A percentile compares a stretch with the other conserved stretches of the same genome.
Evolutionary conservation across 1,284 basidiomycete genomes (phyloP).

Genomic region (Heliocybe sulcata): DNA sequence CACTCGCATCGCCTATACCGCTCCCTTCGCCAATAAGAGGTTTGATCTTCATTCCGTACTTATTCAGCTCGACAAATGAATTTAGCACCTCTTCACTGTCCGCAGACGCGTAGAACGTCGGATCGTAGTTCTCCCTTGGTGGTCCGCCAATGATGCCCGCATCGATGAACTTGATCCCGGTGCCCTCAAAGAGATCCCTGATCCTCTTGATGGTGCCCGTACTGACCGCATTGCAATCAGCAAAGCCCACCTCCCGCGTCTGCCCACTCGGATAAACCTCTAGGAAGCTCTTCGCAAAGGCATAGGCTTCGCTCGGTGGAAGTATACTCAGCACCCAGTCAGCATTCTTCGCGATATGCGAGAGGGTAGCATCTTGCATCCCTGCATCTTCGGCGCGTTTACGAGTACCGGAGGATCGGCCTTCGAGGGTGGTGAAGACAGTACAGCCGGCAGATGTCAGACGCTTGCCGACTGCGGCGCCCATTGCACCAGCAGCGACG

Average conservation of each 20-base stretch:
- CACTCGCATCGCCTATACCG: slow-evolving; percentile 50
- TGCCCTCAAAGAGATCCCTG: slow-evolving; percentile 32
- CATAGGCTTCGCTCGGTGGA: slow-evolving; percentile 44
- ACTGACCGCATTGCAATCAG: slow-evolving; percentile 56
- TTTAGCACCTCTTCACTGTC: slow-evolving; percentile 32
- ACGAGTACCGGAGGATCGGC: slow-evolving; percentile 39
- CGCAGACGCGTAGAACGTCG: slow-evolving; percentile 48
- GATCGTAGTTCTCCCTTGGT: slow-evolving; percentile 38
- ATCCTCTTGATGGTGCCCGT: slow-evolving; percentile 43
- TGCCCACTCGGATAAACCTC: slow-evolving; percentile 17
- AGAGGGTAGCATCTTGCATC: slow-evolving; percentile 39
- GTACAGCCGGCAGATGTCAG: slow-evolving; percentile 34
- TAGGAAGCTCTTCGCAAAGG: slow-evolving; percentile 38
- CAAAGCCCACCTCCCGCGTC: slow-evolving; percentile 28
- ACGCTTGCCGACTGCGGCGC: slow-evolving; percentile 34
- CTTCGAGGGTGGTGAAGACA: slow-evolving; percentile 43
- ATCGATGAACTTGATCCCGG: slow-evolving; percentile 40
- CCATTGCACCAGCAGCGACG: slow-evolving; percentile 37
- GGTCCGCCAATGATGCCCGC: slow-evolving; percentile 54
- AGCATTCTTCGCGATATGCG: slow-evolving; percentile 34
- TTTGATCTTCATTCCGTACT: slow-evolving; percentile 39
- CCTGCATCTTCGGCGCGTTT: slow-evolving; percentile 43
- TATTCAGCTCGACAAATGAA: slow-evolving; percentile 30
- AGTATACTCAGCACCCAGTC: slow-evolving; percentile 49
- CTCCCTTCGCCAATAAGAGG: slow-evolving; percentile 37